Evolutionary conservation across 1,284 basidiomycete species (phyloP).

Genomic region (Ganoderma meredithae): DNA sequence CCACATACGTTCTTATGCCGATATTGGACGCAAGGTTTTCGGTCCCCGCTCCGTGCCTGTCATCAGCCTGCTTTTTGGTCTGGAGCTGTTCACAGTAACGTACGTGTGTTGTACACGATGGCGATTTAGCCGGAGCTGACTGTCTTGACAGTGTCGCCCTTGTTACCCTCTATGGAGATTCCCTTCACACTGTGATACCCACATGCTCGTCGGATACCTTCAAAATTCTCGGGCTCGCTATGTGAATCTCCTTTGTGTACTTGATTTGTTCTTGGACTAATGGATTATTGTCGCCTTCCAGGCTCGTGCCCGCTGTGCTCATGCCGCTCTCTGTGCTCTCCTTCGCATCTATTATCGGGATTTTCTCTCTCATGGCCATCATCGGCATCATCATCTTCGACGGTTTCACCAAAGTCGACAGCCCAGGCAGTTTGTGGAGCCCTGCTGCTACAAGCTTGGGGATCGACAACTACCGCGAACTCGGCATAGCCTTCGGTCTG

Average conservation of each 20-base stretch:
- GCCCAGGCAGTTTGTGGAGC: slow-evolving; percentile 85
- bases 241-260: slow-evolving; percentile 56
- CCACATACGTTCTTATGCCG: slow-evolving; percentile 82
- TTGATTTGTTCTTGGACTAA: not conserved
- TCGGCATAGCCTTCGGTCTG: slow-evolving; percentile 86
- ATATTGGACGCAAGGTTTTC: slow-evolving; percentile 89
- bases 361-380: slow-evolving; percentile 81
- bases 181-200: slow-evolving; percentile 78
- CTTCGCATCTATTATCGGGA: slow-evolving; percentile 86
- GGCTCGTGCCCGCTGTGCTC: slow-evolving; percentile 85
- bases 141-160: slow-evolving; percentile 71
- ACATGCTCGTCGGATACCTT: slow-evolving; percentile 72
- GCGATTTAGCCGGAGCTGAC: not conserved
- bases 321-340: slow-evolving; percentile 86
- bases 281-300: slow-evolving; percentile 38
- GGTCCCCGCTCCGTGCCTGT: slow-evolving; percentile 73
- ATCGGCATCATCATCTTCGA: slow-evolving; percentile 86
- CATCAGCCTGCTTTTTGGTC: slow-evolving; percentile 81
- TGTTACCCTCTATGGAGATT: slow-evolving; percentile 88
- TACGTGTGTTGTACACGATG: slow-evolving; percentile 40
- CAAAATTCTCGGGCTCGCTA: slow-evolving; percentile 75
- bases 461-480: slow-evolving; percentile 61
- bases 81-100: slow-evolving; percentile 87
- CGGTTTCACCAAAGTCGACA: slow-evolving; percentile 79
- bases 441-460: slow-evolving; percentile 76